Percentiles rank a stretch among this genome's conserved stretches.
Conservation (phyloP, 148 eudicot species). For the Vaccinium darrowii region DNA sequence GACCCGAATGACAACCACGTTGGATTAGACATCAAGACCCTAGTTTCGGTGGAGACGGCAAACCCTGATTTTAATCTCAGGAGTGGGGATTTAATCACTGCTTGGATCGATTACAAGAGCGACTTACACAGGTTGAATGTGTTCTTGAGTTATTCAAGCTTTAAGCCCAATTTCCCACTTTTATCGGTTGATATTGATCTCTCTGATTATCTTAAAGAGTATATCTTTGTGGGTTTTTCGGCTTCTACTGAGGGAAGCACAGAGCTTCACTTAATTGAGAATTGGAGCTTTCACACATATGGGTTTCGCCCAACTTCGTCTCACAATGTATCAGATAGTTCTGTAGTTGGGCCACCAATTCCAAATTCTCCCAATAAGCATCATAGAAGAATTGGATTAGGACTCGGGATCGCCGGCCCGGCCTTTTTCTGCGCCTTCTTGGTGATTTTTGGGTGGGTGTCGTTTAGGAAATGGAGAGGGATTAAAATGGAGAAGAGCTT, state of each 20-base stretch:
- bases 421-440: constrained; percentile 47
- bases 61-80: constrained; percentile 49
- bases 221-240: constrained; percentile 76
- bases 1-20: constrained; percentile 82
- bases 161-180: constrained; percentile 52
- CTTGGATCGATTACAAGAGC: constrained; percentile 80
- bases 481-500: constrained; percentile 43
- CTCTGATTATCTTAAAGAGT: constrained; percentile 50
- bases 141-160: constrained; percentile 47
- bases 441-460: constrained; percentile 50
- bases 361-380: constrained; percentile 27
- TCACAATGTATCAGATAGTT: constrained; percentile 69
- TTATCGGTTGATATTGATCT: constrained; percentile 53
- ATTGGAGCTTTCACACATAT: constrained; percentile 55
- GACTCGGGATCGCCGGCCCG: constrained; percentile 56
- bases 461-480: constrained; percentile 47
- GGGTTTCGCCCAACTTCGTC: constrained; percentile 55
- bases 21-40: constrained; percentile 67
- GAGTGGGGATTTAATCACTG: constrained; percentile 57
- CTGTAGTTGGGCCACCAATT: constrained; percentile 44
- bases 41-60: constrained; percentile 53
- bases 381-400: constrained; percentile 50
- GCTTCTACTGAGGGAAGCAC: constrained; percentile 93
- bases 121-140: constrained; percentile 38
- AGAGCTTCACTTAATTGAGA: constrained; percentile 59